Percentiles rank a stretch among this genome's conserved stretches.
These are phyloP conservation scores for Aspergillus calidoustus DNA, from an alignment of 2,329 filamentous ascomycete genomes.

Conservation along the genomic window DNA sequence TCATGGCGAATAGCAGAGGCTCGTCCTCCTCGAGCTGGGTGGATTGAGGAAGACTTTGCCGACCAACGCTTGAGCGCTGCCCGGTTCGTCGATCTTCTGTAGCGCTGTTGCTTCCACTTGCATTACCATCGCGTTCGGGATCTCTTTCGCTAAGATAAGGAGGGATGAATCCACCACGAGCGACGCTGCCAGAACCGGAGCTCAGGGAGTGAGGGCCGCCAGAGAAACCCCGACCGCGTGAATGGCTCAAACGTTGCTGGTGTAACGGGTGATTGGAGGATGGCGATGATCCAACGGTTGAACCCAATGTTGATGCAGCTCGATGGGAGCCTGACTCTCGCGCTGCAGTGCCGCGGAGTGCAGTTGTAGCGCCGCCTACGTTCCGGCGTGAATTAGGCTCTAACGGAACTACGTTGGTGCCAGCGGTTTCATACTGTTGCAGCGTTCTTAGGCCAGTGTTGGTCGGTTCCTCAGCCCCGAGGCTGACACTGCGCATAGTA, in stretches of 20 bases:
- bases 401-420: constrained; percentile 26
- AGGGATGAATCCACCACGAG: constrained; percentile 39
- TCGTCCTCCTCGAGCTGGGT: constrained; percentile 47
- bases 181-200: constrained; percentile 46
- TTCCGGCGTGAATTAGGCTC: constrained; percentile 25
- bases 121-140: constrained; percentile 43
- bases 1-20: constrained; percentile 52
- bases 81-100: constrained; percentile 42
- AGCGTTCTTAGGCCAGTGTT: constrained; percentile 37
- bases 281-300: constrained; percentile 34
- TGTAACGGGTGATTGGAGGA: constrained; percentile 41
- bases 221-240: constrained; percentile 44
- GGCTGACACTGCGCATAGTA: constrained; percentile 52
- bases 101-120: constrained; percentile 47
- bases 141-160: constrained; percentile 42
- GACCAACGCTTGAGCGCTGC: constrained; percentile 40
- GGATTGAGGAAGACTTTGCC: constrained; percentile 35
- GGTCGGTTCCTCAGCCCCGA: constrained; percentile 48
- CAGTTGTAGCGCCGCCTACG: constrained; percentile 26
- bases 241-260: constrained; percentile 43
- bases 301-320: constrained; percentile 29
- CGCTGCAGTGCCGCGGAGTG: constrained; percentile 22
- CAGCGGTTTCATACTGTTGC: constrained; percentile 35
- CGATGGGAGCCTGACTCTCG: constrained; percentile 29
- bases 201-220: constrained; percentile 44